phyloP scores from a whole-genome alignment of 1,284 basidiomycete species.

The Irpex sp. region DNA sequence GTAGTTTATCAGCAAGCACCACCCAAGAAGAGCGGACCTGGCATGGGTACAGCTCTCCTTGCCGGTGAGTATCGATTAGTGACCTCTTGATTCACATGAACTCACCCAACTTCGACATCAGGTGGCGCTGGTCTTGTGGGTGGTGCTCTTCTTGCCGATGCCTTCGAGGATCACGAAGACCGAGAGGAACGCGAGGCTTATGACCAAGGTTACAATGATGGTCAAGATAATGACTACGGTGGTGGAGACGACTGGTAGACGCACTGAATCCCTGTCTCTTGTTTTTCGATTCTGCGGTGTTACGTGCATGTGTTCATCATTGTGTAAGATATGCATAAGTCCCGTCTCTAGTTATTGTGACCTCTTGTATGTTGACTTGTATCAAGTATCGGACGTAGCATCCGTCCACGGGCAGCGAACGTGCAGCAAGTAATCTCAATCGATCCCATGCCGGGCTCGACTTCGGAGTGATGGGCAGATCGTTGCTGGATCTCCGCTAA shows the following conservation, averaged over 20 bases:
- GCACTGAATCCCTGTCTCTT: not conserved
- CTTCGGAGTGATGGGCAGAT: too few relatives aligned
- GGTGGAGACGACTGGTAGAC: slow-evolving; percentile 20
- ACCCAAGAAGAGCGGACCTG: slow-evolving; percentile 40
- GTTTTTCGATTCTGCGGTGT: not conserved
- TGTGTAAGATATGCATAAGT: too few relatives aligned
- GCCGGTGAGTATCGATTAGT: slow-evolving; percentile 31
- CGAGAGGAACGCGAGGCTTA: slow-evolving; percentile 34
- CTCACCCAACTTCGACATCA: slow-evolving; percentile 13
- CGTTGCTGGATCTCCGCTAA: too few relatives aligned
- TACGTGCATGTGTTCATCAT: not conserved
- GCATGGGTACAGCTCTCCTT: slow-evolving; percentile 38
- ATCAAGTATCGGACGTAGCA: too few relatives aligned
- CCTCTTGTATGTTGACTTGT: too few relatives aligned
- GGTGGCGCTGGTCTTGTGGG: slow-evolving; percentile 59
- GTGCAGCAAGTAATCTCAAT: too few relatives aligned
- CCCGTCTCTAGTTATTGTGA: too few relatives aligned
- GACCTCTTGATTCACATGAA: slow-evolving; percentile 2
- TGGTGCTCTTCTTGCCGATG: slow-evolving; percentile 50
- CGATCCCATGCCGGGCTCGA: too few relatives aligned
- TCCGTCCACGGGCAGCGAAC: too few relatives aligned
- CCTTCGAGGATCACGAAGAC: slow-evolving; percentile 43
- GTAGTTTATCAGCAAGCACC: slow-evolving; percentile 31
- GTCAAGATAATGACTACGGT: slow-evolving; percentile 19
- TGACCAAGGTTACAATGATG: slow-evolving; percentile 32